Percentiles rank a stretch among this genome's conserved stretches.
These are phyloP conservation scores for Fraxinus sp. DNA, from an alignment of 305 asterid species.

Conservation along the genomic window DNA sequence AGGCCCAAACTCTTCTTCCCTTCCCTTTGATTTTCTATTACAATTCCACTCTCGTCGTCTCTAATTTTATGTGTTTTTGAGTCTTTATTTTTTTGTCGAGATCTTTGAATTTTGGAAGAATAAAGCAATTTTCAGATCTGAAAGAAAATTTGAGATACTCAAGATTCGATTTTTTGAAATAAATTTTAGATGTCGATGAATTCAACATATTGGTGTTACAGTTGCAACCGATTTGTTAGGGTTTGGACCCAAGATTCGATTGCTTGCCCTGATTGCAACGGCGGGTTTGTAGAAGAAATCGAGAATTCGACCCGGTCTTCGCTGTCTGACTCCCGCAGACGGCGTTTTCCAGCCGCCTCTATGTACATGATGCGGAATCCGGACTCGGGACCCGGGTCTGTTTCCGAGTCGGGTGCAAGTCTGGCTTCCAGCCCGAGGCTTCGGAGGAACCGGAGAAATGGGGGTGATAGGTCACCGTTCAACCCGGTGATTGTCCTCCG, in stretches of 20 bases:
- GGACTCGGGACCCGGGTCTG: constrained; percentile 43
- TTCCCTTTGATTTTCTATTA: not conserved
- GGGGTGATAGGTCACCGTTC: constrained; percentile 83
- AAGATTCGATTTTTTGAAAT: not conserved
- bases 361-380: constrained; percentile 55
- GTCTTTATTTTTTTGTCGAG: not conserved
- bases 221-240: constrained; percentile 77
- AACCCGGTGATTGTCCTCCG: constrained; percentile 90
- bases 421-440: constrained; percentile 60
- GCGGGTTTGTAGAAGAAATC: constrained; percentile 76
- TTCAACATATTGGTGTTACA: constrained; percentile 85
- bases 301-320: constrained; percentile 55
- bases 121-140: constrained; percentile 35
- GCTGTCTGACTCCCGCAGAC: constrained; percentile 62
- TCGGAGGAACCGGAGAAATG: constrained; percentile 66
- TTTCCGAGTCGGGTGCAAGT: constrained; percentile 27
- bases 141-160: not conserved
- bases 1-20: not conserved
- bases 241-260: constrained; percentile 54
- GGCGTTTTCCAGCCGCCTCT: constrained; percentile 77
- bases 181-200: constrained; percentile 46
- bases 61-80: not conserved
- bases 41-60: constrained; percentile 9
- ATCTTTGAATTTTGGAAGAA: not conserved
- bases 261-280: constrained; percentile 71